A percentile compares a stretch with the other conserved stretches of the same genome.
Evolutionary conservation across 441 rosid genomes (phyloP).

Genomic region (Adansonia grandidieri): DNA sequence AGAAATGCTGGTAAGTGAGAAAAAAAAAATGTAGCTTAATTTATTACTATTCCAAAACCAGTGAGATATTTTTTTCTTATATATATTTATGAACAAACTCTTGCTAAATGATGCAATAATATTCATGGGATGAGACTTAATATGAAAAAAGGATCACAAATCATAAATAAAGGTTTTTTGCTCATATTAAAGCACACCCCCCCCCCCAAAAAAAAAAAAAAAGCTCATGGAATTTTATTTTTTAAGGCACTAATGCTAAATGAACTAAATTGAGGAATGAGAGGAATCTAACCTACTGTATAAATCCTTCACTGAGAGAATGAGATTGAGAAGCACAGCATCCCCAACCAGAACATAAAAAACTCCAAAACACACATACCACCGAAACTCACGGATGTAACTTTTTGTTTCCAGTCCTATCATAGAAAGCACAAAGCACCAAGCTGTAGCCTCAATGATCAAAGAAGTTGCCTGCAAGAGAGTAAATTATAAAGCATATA

Average conservation of each 20-base stretch:
- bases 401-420: slow-evolving; percentile 76
- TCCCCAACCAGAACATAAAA: slow-evolving; percentile 81
- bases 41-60: not conserved
- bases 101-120: not conserved
- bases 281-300: slow-evolving; percentile 55
- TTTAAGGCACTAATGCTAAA: not conserved
- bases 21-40: not conserved
- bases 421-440: slow-evolving; percentile 87
- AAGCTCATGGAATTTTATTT: not conserved
- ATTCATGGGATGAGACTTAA: slow-evolving; percentile 5
- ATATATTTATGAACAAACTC: not conserved
- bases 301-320: slow-evolving; percentile 59
- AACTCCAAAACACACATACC: slow-evolving; percentile 90
- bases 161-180: not conserved
- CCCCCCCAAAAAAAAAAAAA: not conserved
- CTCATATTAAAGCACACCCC: not conserved
- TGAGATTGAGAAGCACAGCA: slow-evolving; percentile 74
- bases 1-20: not conserved
- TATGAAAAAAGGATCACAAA: not conserved
- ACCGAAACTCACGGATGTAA: slow-evolving; percentile 77
- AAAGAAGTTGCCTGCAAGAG: slow-evolving; percentile 63
- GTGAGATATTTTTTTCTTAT: not conserved
- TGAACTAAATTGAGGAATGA: not conserved
- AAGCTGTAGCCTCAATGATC: slow-evolving; percentile 65
- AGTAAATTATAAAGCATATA: slow-evolving; percentile 24